phyloP scores from a whole-genome alignment of 768 basidiomycete genomes.

The Postia placenta region DNA sequence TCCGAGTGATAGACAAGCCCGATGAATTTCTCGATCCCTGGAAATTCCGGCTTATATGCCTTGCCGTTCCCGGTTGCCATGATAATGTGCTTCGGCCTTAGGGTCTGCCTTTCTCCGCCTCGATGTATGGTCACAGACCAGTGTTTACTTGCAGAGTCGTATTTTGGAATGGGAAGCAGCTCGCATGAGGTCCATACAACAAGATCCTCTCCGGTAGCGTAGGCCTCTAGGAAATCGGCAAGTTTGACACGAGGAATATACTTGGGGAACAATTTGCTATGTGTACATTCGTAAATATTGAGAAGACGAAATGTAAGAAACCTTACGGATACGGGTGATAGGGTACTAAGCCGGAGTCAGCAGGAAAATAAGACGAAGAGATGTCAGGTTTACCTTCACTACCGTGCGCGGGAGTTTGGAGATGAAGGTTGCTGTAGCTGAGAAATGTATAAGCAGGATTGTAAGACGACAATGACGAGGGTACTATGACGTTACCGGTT shows the following conservation, averaged over 20 bases:
- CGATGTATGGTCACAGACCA: constrained; percentile 31
- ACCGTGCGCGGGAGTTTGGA: constrained; percentile 30
- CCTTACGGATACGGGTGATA: constrained; percentile 31
- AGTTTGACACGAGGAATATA: constrained; percentile 37
- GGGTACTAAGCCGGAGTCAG: constrained; percentile 24
- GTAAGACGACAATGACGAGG: not conserved
- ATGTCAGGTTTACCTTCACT: constrained; percentile 7
- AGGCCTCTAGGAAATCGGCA: constrained; percentile 39
- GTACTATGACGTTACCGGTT: constrained; percentile 34
- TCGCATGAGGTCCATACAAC: constrained; percentile 35
- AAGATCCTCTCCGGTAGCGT: constrained; percentile 33
- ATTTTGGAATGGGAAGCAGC: constrained; percentile 26
- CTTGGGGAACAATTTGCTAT: constrained; percentile 29
- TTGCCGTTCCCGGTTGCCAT: constrained; percentile 32
- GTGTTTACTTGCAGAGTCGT: constrained; percentile 23
- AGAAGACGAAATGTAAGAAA: constrained; percentile 30
- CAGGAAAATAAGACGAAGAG: not conserved
- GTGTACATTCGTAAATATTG: not conserved
- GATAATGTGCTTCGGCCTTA: constrained; percentile 32
- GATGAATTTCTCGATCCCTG: constrained; percentile 21
- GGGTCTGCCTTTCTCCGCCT: constrained; percentile 21
- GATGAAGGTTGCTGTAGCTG: constrained; percentile 31
- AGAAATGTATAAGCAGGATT: not conserved
- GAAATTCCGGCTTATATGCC: constrained; percentile 26
- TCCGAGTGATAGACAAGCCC: constrained; percentile 29